These are phyloP conservation scores for Alternaria metachromatica DNA, from an alignment of 2,329 filamentous ascomycete genomes.

Conservation along the genomic window DNA sequence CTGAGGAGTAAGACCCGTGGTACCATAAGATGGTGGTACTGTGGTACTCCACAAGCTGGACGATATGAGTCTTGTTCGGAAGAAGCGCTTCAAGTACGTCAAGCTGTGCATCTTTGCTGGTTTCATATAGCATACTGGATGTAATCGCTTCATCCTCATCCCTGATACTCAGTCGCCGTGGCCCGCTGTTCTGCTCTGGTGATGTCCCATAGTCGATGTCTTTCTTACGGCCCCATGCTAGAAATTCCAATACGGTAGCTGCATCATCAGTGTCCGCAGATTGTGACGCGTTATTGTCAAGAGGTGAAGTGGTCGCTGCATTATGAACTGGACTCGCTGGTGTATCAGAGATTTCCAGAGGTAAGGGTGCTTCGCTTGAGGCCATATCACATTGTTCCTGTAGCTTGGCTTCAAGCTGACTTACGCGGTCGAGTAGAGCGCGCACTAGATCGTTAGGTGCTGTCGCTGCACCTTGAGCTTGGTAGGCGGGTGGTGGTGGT, in stretches of 20 bases:
- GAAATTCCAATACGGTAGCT: constrained; percentile 56
- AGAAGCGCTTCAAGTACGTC: constrained; percentile 44
- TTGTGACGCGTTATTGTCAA: neutral
- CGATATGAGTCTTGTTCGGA: constrained; percentile 16
- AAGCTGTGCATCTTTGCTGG: constrained; percentile 22
- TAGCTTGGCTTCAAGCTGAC: constrained; percentile 31
- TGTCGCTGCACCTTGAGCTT: neutral
- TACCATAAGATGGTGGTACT: constrained; percentile 48
- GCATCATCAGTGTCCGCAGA: constrained; percentile 39
- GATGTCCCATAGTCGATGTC: constrained; percentile 33
- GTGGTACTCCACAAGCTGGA: constrained; percentile 45
- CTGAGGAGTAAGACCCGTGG: constrained; percentile 45
- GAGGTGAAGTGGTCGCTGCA: neutral
- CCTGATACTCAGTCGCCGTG: neutral
- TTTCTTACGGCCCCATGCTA: constrained; percentile 58
- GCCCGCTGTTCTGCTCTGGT: constrained; percentile 19
- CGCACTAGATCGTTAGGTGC: constrained; percentile 14
- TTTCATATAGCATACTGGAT: constrained; percentile 5
- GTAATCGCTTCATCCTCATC: neutral
- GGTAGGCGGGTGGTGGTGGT: neutral
- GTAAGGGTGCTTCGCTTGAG: neutral
- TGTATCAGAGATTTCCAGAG: neutral
- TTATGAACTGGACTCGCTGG: constrained; percentile 18
- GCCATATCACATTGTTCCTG: constrained; percentile 5
- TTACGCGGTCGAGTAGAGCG: constrained; percentile 31